These are phyloP conservation scores for Niveomyces coronatus DNA, from an alignment of 2,329 filamentous ascomycete genomes.

Conservation along the genomic window DNA sequence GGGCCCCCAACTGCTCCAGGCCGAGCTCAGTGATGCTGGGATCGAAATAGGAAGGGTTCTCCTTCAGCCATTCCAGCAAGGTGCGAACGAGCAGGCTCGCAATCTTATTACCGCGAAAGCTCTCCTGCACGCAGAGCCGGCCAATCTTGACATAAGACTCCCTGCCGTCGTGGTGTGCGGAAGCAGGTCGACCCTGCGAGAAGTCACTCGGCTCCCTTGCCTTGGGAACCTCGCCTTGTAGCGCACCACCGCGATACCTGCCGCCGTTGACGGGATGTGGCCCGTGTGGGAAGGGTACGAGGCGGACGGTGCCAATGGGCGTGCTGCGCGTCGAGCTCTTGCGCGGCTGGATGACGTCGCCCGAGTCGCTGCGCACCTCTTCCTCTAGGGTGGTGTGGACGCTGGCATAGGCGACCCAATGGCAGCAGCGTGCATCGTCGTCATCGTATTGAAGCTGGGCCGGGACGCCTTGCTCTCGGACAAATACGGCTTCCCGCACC, in stretches of 20 bases:
- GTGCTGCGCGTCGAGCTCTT: constrained; percentile 33
- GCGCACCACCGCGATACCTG: constrained; percentile 30
- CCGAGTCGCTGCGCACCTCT: constrained; percentile 33
- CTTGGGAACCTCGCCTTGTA: constrained; percentile 8
- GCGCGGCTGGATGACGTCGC: constrained; percentile 30
- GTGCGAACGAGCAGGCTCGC: constrained; percentile 55
- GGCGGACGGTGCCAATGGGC: constrained; percentile 63
- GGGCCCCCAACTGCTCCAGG: constrained; percentile 32
- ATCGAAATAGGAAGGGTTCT: constrained; percentile 48
- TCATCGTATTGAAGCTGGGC: constrained; percentile 66
- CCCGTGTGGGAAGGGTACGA: constrained; percentile 71
- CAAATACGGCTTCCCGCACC: constrained; percentile 51
- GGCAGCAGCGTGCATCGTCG: constrained; percentile 69
- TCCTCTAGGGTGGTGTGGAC: constrained; percentile 37
- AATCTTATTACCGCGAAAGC: constrained; percentile 56
- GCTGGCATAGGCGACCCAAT: constrained; percentile 78
- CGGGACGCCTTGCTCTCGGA: constrained; percentile 46
- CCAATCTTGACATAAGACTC: constrained; percentile 80
- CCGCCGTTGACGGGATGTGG: constrained; percentile 47
- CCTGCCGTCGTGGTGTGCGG: constrained; percentile 44
- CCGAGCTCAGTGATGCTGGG: constrained; percentile 34
- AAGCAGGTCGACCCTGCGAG: constrained; percentile 32
- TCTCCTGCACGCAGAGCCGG: constrained; percentile 58
- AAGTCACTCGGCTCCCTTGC: constrained; percentile 9
- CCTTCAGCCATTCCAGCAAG: constrained; percentile 56